Conservation (phyloP, 768 basidiomycete genomes). For the Suillus subaureus region DNA sequence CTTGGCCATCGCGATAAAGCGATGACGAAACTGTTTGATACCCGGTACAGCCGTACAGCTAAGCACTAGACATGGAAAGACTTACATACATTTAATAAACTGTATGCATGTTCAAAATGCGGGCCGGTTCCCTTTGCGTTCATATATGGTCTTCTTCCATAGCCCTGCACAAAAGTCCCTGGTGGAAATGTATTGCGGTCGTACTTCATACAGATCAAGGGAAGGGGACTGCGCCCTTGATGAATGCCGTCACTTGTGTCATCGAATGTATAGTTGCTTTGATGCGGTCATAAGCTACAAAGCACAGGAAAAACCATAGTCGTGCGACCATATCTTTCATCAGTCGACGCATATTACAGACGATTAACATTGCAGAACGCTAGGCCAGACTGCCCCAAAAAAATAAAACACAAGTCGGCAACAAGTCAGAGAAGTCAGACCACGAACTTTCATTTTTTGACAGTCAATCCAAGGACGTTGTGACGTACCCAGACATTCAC, state of each 20-base stretch:
- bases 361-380: neutral
- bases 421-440: neutral
- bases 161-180: neutral
- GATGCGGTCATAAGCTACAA: neutral
- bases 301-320: neutral
- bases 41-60: neutral
- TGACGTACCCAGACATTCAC: neutral
- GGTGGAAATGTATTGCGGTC: neutral
- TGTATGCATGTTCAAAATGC: neutral
- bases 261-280: neutral
- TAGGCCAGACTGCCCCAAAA: neutral
- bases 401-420: neutral
- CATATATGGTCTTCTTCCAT: neutral
- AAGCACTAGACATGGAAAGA: neutral
- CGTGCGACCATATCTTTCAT: neutral
- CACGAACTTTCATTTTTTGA: neutral
- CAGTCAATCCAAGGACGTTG: too few species aligned
- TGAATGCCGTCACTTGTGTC: neutral
- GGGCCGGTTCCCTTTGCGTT: neutral
- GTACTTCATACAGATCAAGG: neutral
- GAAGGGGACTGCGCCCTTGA: neutral
- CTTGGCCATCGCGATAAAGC: neutral
- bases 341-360: neutral
- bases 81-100: neutral
- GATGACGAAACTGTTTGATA: neutral